Evolutionary conservation across 2,329 filamentous ascomycete species (phyloP).

Genomic region (Fusarium nelsonii): DNA sequence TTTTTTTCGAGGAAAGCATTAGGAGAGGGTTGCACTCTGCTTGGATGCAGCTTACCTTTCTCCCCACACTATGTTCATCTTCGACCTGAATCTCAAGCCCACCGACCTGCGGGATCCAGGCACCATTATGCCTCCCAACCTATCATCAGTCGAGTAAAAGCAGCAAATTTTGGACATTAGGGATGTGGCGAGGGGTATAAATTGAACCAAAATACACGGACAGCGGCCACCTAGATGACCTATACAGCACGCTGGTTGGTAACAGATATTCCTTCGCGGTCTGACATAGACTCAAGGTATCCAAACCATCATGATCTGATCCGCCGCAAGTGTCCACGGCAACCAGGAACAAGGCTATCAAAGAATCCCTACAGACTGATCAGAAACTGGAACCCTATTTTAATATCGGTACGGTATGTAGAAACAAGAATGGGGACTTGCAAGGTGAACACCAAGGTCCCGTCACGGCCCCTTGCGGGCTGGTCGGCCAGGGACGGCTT

Average conservation of each 20-base stretch:
- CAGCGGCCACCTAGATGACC: constrained; percentile 41
- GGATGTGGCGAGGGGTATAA: constrained; percentile 41
- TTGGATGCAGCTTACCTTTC: constrained; percentile 34
- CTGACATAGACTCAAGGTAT: background rate
- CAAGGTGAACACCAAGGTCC: constrained; percentile 18
- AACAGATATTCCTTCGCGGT: background rate
- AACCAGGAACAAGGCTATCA: constrained; percentile 21
- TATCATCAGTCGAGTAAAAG: constrained; percentile 21
- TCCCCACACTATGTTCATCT: constrained; percentile 42
- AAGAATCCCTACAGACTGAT: background rate
- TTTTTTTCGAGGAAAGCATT: constrained; percentile 2
- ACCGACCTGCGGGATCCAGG: constrained; percentile 45
- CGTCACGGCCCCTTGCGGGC: constrained; percentile 39
- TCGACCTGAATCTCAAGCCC: constrained; percentile 39
- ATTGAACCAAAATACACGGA: constrained; percentile 33
- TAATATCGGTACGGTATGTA: constrained; percentile 1
- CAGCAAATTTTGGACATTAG: constrained; percentile 17
- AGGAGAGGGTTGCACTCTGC: constrained; percentile 42
- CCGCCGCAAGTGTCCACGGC: constrained; percentile 12
- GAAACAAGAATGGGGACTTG: constrained; percentile 22
- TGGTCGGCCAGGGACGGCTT: constrained; percentile 45
- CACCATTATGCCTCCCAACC: constrained; percentile 38
- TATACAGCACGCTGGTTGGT: constrained; percentile 4
- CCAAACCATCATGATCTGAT: background rate
- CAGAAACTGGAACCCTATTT: constrained; percentile 25